Percentiles rank a stretch among this genome's conserved stretches.
Evolutionary conservation across 139 green algal genomes (phyloP).

Genomic region (Tetradesmus obliquus): DNA sequence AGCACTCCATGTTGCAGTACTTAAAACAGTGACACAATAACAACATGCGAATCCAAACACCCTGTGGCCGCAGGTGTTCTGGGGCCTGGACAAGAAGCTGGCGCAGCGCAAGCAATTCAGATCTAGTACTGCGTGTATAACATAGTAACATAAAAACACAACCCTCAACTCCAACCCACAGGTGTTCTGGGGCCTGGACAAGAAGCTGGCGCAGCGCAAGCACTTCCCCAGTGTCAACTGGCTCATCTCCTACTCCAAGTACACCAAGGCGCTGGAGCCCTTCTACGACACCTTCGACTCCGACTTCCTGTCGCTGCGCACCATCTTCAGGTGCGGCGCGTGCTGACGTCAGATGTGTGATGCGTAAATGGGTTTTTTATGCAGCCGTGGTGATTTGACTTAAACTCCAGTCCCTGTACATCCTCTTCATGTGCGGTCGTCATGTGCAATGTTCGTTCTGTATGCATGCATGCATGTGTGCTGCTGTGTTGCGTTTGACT

Average conservation of each 20-base stretch:
- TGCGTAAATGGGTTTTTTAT: too few relatives aligned
- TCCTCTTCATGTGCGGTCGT: conserved; percentile 51
- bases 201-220: conserved; percentile 99
- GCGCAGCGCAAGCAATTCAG: conserved; percentile 99
- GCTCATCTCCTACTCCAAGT: conserved; percentile 99
- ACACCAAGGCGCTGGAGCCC: conserved; percentile 96
- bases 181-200: conserved; percentile 99
- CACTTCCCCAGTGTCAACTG: conserved; percentile 99
- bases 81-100: conserved; percentile 99
- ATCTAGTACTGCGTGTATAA: not conserved
- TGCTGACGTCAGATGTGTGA: too few relatives aligned
- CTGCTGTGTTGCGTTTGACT: not conserved
- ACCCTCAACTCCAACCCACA: conserved; percentile 44
- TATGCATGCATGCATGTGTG: not conserved
- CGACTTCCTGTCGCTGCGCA: conserved; percentile 83
- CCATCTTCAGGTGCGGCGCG: conserved; percentile 52
- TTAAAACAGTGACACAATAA: too few relatives aligned
- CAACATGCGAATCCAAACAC: not conserved
- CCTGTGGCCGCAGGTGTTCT: conserved; percentile 56
- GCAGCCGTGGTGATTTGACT: too few relatives aligned
- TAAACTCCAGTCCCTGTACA: conserved; percentile 67
- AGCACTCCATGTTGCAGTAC: too few relatives aligned
- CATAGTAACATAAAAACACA: too few relatives aligned
- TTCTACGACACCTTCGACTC: conserved; percentile 95
- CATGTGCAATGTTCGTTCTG: not conserved